Base-by-base conservation (phyloP, 768 basidiomycete species). In the Leccinum broughii region DNA sequence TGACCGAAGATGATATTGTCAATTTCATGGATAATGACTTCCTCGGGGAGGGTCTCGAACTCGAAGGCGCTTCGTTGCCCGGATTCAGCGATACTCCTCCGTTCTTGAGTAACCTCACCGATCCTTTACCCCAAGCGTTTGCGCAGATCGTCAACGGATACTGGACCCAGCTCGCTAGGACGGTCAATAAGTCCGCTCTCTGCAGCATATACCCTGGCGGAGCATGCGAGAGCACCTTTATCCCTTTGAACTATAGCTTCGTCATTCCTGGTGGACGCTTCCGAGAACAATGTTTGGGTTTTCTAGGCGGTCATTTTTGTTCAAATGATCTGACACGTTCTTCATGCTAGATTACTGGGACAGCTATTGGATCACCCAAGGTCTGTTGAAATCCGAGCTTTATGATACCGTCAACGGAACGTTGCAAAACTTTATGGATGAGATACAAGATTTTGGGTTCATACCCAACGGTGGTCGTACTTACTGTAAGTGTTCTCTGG, bases 361-460 rank as follows among this genome's bases (percentile, higher is more conserved):
- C 71, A 90, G 89, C 64, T 93, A 85, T 76, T 95, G 92, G 92
- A 93, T 95, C 62, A 75, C 90, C 9, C 86, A 93, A 65, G 95
- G 95, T 41, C 78, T 97, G n/a, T 76, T 98, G 32, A 78, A 89
- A 69, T 93, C 91, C 2, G 83, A 89, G 63, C 80, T 97, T 13
- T 88, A 84, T 65, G 78, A 79, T 56, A 80, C 91, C 56, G 90
- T 83, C 59, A 90, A 91, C 63, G 85, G 79, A 11, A 91, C 93
- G 0, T 77, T 97, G 35, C 85, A 92, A 63, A 96, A 97, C 76
- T 97, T 98, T 69, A 95, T 97, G 93, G 95, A 98, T 68, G 88
- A 96, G 70, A 77, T 98, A 51, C 85, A 89, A 44, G 70, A 71
- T 24, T 85, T 91, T 66, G 95, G 95, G 0, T 98, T 97, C 77